Conservation (phyloP, 2,329 filamentous ascomycete genomes). For the Diplodia seriata region DNA sequence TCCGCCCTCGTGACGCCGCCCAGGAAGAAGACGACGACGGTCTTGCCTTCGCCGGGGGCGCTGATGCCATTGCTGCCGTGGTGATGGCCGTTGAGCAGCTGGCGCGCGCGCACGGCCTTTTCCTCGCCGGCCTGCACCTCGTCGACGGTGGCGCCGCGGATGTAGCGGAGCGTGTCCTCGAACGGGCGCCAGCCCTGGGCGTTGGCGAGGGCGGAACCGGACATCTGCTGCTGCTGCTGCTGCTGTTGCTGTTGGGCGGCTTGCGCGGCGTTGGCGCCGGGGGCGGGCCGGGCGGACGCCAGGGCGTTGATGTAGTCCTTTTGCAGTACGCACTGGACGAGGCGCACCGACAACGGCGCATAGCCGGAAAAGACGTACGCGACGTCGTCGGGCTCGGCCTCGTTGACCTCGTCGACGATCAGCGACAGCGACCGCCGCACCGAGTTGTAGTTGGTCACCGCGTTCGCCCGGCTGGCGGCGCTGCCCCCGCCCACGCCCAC, state of each 20-base stretch:
- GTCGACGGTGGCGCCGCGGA: constrained; percentile 87
- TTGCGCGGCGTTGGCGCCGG: constrained; percentile 53
- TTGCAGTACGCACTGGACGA: constrained; percentile 91
- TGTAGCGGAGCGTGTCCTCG: constrained; percentile 88
- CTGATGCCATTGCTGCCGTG: constrained; percentile 55
- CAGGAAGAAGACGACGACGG: constrained; percentile 93
- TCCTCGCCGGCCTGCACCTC: constrained; percentile 91
- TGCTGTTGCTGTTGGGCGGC: constrained; percentile 31
- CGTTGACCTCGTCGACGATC: constrained; percentile 95
- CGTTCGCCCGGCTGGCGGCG: constrained; percentile 55
- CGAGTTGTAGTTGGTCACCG: constrained; percentile 74
- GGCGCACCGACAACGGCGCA: constrained; percentile 86
- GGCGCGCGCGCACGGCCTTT: constrained; percentile 85
- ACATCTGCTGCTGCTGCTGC: constrained; percentile 41
- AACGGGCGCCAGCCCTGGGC: constrained; percentile 91
- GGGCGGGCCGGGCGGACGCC: constrained; percentile 63
- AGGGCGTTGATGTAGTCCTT: constrained; percentile 75
- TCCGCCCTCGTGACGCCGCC: constrained; percentile 98
- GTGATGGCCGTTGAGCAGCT: constrained; percentile 72
- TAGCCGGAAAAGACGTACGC: constrained; percentile 99
- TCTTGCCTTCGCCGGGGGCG: constrained; percentile 56
- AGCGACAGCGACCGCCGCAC: constrained; percentile 85
- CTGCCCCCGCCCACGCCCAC: constrained; percentile 57
- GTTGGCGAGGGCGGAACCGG: constrained; percentile 55
- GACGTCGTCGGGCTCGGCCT: constrained; percentile 91